A percentile compares a stretch with the other conserved stretches of the same genome.
Conservation (phyloP, 2,329 filamentous ascomycete genomes). For the Blastomyces parvus region DNA sequence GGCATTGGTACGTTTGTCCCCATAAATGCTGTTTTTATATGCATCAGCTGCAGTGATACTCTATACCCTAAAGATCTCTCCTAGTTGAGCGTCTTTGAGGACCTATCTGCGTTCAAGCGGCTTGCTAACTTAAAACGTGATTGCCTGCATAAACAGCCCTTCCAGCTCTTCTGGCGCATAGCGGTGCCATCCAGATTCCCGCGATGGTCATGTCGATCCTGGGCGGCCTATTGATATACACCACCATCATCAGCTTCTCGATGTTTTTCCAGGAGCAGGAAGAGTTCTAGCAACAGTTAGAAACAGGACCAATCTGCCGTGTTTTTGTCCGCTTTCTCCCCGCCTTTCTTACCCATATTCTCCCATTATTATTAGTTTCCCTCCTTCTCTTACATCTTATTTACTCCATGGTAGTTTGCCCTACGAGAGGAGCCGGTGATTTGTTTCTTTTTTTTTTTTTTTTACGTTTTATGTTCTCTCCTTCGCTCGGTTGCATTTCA, state of each 20-base stretch:
- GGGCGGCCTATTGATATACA: constrained; percentile 89
- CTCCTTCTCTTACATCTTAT: not conserved
- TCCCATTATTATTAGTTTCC: not conserved
- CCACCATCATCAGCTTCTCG: constrained; percentile 93
- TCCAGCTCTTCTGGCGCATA: constrained; percentile 78
- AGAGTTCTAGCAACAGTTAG: constrained; percentile 58
- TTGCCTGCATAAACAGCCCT: constrained; percentile 50
- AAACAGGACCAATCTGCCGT: too few species aligned
- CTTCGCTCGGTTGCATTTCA: not conserved
- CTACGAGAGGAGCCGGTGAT: constrained; percentile 2
- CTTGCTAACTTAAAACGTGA: not conserved
- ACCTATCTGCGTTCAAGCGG: not conserved
- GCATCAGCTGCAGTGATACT: not conserved
- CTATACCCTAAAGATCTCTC: not conserved
- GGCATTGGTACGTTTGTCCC: constrained; percentile 67
- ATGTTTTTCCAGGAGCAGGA: constrained; percentile 98
- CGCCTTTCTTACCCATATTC: not conserved
- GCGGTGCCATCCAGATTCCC: constrained; percentile 66
- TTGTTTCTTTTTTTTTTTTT: not conserved
- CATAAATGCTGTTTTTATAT: not conserved
- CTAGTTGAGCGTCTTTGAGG: not conserved
- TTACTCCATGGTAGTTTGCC: not conserved
- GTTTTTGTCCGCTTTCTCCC: not conserved
- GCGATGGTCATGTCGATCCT: constrained; percentile 94
- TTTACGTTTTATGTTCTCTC: not conserved